phyloP scores from a whole-genome alignment of 2,329 filamentous ascomycete species.

The Pyrenophora graminea region DNA sequence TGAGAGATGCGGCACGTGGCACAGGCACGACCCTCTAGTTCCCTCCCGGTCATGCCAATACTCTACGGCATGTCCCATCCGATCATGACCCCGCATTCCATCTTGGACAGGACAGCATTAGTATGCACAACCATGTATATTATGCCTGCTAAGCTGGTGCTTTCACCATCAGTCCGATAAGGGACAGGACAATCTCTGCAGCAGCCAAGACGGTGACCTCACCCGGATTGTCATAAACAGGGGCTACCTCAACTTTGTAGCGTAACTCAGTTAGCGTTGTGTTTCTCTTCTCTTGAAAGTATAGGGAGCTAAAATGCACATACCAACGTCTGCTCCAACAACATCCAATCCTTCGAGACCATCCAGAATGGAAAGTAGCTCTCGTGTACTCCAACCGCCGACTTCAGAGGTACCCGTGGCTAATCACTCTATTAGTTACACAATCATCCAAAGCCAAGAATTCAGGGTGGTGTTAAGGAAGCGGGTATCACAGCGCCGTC shows the following conservation, averaged over 20 bases:
- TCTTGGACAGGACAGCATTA: neutral
- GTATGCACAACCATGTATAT: neutral
- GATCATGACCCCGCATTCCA: neutral
- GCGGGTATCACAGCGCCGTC: neutral
- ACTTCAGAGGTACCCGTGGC: constrained; percentile 65
- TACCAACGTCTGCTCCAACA: constrained; percentile 62
- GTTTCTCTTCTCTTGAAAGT: neutral
- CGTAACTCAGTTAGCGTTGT: constrained; percentile 5
- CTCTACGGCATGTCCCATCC: neutral
- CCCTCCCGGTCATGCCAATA: no score
- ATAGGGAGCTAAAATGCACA: constrained; percentile 14
- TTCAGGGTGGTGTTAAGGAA: neutral
- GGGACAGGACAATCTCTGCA: constrained; percentile 58
- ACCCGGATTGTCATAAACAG: constrained; percentile 64
- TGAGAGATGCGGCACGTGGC: no score
- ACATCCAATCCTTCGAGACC: constrained; percentile 62
- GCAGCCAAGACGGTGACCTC: constrained; percentile 62
- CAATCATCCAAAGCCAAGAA: neutral
- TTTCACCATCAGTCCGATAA: constrained; percentile 55
- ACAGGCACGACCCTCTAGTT: no score
- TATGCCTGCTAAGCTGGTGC: constrained; percentile 37
- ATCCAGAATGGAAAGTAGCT: constrained; percentile 62
- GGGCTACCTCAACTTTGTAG: constrained; percentile 61
- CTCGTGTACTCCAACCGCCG: constrained; percentile 65
- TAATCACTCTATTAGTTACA: constrained; percentile 11